Evolutionary conservation across 2,329 filamentous ascomycete genomes (phyloP).

Genomic region (Monilinia polystroma): DNA sequence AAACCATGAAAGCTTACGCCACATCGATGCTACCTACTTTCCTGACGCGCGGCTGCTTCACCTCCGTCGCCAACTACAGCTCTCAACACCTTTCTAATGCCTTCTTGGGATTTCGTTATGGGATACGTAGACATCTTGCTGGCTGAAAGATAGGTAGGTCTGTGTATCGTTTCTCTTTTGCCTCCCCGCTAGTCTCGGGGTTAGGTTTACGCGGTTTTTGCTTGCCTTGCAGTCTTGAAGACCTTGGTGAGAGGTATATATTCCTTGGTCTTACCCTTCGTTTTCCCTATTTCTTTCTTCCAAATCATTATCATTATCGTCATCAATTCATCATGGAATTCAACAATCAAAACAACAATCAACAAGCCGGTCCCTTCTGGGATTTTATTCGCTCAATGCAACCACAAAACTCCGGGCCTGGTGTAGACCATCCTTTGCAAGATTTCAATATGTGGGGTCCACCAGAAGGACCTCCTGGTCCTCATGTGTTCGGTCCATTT

Average conservation of each 20-base stretch:
- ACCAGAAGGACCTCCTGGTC: slow-evolving; percentile 16
- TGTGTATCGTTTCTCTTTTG: slow-evolving; percentile 13
- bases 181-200: slow-evolving; percentile 14
- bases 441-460: slow-evolving; percentile 23
- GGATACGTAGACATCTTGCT: slow-evolving; percentile 9
- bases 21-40: not conserved
- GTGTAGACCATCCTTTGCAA: slow-evolving; percentile 36
- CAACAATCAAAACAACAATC: slow-evolving; percentile 33
- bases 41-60: slow-evolving; percentile 19
- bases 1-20: slow-evolving; percentile 10
- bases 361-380: slow-evolving; percentile 35
- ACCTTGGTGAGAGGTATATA: slow-evolving; percentile 17
- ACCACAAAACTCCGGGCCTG: slow-evolving; percentile 32
- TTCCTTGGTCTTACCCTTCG: not conserved
- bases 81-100: slow-evolving; percentile 9
- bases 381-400: slow-evolving; percentile 36
- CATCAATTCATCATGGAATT: slow-evolving; percentile 35
- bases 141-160: slow-evolving; percentile 11
- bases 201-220: slow-evolving; percentile 12
- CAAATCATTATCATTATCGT: slow-evolving; percentile 22
- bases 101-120: not conserved
- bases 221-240: slow-evolving; percentile 15
- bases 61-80: slow-evolving; percentile 15
- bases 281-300: not conserved
- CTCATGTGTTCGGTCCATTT: slow-evolving; percentile 2